A percentile compares a stretch with the other conserved stretches of the same genome.
Evolutionary conservation across 805 yeast genomes (phyloP).

Genomic region (Lachancea mirantina): DNA sequence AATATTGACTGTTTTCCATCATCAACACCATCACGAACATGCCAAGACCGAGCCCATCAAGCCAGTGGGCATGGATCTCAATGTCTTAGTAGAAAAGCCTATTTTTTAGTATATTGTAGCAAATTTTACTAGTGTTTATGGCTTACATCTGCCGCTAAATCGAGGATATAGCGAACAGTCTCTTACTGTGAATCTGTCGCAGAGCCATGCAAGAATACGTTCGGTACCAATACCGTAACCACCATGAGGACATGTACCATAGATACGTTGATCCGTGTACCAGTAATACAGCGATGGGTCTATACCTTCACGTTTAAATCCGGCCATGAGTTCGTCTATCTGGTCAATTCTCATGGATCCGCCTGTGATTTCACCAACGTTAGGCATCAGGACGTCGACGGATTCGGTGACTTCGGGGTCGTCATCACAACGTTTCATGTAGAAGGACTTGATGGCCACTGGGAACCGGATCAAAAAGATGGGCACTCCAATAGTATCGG

Average conservation of each 20-base stretch:
- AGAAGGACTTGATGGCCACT: slow-evolving; percentile 92
- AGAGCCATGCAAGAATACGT: slow-evolving; percentile 96
- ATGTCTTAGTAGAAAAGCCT: too few relatives aligned
- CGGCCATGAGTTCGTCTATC: slow-evolving; percentile 75
- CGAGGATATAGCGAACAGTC: slow-evolving; percentile 98
- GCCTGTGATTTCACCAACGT: slow-evolving; percentile 97
- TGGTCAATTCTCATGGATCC: slow-evolving; percentile 96
- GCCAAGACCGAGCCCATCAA: too few relatives aligned
- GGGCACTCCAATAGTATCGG: slow-evolving; percentile 89
- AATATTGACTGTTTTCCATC: too few relatives aligned
- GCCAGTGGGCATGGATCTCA: too few relatives aligned
- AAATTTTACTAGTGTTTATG: slow-evolving; percentile 52
- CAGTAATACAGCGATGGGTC: slow-evolving; percentile 83
- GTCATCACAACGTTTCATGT: slow-evolving; percentile 88
- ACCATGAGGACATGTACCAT: slow-evolving; percentile 98
- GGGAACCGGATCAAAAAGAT: slow-evolving; percentile 93
- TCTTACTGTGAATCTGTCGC: slow-evolving; percentile 96
- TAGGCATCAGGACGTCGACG: slow-evolving; percentile 97
- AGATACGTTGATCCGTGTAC: slow-evolving; percentile 92
- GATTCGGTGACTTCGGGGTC: slow-evolving; percentile 96
- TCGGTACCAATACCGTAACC: slow-evolving; percentile 99
- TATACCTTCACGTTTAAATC: slow-evolving; percentile 89
- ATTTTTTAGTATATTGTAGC: too few relatives aligned
- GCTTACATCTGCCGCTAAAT: slow-evolving; percentile 96
- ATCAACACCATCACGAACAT: too few relatives aligned